Conservation (phyloP, 257 asterid species). For the Cordia subcordata region DNA sequence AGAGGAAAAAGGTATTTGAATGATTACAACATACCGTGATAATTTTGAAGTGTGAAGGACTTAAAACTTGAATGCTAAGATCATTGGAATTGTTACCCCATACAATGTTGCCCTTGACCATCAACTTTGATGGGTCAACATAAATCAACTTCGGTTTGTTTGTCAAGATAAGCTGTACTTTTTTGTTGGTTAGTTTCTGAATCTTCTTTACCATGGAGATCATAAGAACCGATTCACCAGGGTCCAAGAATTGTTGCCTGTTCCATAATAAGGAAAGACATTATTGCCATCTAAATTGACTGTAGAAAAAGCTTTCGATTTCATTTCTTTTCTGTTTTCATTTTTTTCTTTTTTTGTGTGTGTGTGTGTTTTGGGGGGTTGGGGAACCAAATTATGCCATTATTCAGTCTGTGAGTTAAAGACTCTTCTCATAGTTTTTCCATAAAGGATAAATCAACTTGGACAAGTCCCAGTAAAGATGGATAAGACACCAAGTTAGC, state of each 20-base stretch:
- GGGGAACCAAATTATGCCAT: no score
- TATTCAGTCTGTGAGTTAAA: no score
- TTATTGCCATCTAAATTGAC: conserved; percentile 1
- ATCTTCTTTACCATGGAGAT: conserved; percentile 95
- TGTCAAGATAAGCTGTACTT: conserved; percentile 94
- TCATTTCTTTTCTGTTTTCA: no score
- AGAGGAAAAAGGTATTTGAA: neutral
- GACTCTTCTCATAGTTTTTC: no score
- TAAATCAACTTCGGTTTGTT: conserved; percentile 88
- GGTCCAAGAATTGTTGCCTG: conserved; percentile 97
- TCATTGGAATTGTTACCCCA: conserved; percentile 95
- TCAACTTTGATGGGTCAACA: conserved; percentile 87
- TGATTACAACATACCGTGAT: conserved; percentile 59
- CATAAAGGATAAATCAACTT: no score
- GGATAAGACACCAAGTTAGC: no score
- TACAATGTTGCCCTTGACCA: conserved; percentile 68
- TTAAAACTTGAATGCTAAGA: conserved; percentile 76
- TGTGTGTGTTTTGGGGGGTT: no score
- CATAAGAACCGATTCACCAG: conserved; percentile 96
- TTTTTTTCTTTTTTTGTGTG: no score
- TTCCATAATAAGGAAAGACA: conserved; percentile 7
- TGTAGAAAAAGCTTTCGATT: no score
- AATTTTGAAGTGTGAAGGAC: conserved; percentile 88
- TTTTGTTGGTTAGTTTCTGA: conserved; percentile 85
- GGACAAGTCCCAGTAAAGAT: no score